phyloP scores from a whole-genome alignment of 495 filamentous ascomycete genomes.

The Astrothelium macrocarpum region DNA sequence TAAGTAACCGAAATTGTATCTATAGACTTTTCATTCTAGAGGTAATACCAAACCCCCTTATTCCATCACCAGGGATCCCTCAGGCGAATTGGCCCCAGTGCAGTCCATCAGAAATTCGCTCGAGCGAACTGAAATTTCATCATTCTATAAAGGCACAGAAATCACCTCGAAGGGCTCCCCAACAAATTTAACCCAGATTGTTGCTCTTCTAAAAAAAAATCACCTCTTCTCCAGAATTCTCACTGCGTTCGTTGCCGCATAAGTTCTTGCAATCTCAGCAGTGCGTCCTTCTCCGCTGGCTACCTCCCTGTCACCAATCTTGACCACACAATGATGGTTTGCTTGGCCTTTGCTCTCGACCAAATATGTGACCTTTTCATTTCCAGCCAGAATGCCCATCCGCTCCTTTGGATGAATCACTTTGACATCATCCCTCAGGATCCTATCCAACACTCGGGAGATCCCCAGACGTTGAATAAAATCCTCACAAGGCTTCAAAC shows the following conservation, averaged over 20 bases:
- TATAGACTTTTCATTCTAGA: neutral
- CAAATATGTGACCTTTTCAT: slow-evolving; percentile 42
- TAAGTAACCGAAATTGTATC: neutral
- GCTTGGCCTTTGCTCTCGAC: slow-evolving; percentile 19
- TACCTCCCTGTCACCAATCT: slow-evolving; percentile 41
- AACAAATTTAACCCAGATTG: too few relatives aligned
- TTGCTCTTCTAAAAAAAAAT: too few relatives aligned
- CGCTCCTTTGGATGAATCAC: slow-evolving; percentile 68
- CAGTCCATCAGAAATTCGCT: too few relatives aligned
- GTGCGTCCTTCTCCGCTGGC: slow-evolving; percentile 26
- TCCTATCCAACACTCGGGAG: slow-evolving; percentile 48
- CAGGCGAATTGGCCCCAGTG: too few relatives aligned
- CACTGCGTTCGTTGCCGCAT: slow-evolving; percentile 50
- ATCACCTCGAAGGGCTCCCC: too few relatives aligned
- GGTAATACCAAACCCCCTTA: neutral
- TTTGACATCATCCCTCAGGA: slow-evolving; percentile 50
- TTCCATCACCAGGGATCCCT: neutral
- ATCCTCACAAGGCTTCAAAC: slow-evolving; percentile 42
- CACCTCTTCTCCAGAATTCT: slow-evolving; percentile 20
- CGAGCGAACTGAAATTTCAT: too few relatives aligned
- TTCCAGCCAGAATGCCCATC: slow-evolving; percentile 48
- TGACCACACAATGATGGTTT: slow-evolving; percentile 41
- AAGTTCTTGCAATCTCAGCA: slow-evolving; percentile 41
- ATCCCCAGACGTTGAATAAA: slow-evolving; percentile 59
- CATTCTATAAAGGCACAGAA: too few relatives aligned